phyloP scores from a whole-genome alignment of 2,329 filamentous ascomycete species.

The Phialocephala sp. region DNA sequence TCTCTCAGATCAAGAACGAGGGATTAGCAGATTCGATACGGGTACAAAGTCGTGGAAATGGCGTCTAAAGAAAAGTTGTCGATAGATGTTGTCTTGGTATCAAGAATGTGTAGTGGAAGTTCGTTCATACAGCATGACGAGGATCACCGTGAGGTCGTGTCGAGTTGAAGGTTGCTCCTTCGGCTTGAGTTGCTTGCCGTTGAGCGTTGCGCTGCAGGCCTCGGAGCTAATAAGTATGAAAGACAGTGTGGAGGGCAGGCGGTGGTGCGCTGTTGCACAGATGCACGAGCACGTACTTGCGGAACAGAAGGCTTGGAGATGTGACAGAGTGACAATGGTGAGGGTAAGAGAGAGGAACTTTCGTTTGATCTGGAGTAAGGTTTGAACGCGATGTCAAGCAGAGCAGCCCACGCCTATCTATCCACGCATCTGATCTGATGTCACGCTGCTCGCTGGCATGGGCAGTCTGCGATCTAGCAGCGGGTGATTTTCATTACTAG shows the following conservation, averaged over 20 bases:
- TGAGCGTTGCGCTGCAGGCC: not conserved
- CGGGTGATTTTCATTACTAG: too few species aligned
- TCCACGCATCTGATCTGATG: too few species aligned
- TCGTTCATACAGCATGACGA: not conserved
- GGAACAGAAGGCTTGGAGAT: conserved; percentile 1
- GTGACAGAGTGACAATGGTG: not conserved
- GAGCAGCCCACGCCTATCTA: too few species aligned
- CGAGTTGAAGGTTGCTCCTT: conserved; percentile 16
- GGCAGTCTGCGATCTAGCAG: too few species aligned
- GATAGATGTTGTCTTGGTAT: not conserved
- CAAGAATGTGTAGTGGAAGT: not conserved
- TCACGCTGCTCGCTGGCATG: too few species aligned
- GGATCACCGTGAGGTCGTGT: conserved; percentile 12
- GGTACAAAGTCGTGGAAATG: conserved; percentile 4
- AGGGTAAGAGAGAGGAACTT: not conserved
- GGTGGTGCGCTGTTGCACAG: not conserved
- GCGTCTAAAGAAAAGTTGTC: not conserved
- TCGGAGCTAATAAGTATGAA: not conserved
- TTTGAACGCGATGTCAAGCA: not conserved
- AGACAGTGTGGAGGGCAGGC: not conserved
- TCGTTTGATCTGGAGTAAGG: not conserved
- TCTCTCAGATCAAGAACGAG: conserved; percentile 23
- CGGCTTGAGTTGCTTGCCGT: conserved; percentile 16
- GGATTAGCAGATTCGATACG: conserved; percentile 19
- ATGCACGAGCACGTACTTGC: not conserved